These are phyloP conservation scores for Phialocephala subalpina DNA, from an alignment of 2,329 filamentous ascomycete genomes.

Conservation along the genomic window DNA sequence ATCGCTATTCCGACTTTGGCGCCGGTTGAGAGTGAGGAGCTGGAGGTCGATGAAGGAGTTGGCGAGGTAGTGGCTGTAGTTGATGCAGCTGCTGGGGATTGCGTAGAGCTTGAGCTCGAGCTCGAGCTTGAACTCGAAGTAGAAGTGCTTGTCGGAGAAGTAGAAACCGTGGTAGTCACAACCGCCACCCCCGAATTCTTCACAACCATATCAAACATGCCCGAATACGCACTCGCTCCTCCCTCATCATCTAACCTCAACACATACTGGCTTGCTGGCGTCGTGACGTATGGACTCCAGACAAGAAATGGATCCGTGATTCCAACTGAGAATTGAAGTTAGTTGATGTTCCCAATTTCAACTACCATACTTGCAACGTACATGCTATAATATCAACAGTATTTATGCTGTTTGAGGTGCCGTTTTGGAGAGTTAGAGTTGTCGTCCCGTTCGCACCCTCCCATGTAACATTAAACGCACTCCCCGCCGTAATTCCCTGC, in stretches of 20 bases:
- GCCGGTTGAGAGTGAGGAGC: background rate
- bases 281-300: conserved; percentile 19
- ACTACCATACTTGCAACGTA: conserved; percentile 3
- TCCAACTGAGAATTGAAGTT: conserved; percentile 4
- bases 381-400: conserved; percentile 19
- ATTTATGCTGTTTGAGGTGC: conserved; percentile 8
- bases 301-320: conserved; percentile 2
- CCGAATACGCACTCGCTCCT: conserved; percentile 11
- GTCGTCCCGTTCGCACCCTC: conserved; percentile 12
- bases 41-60: background rate
- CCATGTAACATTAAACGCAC: conserved; percentile 23
- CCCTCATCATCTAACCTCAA: conserved; percentile 20
- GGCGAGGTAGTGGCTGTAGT: background rate
- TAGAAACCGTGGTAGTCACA: background rate
- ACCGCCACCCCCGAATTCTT: background rate
- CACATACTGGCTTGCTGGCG: conserved; percentile 10
- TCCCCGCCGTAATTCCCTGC: conserved; percentile 12
- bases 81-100: background rate
- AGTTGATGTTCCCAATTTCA: background rate
- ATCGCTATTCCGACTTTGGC: conserved; percentile 4
- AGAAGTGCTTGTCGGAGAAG: background rate
- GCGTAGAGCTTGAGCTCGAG: background rate
- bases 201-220: background rate
- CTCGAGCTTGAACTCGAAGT: background rate
- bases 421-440: conserved; percentile 16